These are phyloP conservation scores for Zopfochytrium polystomum DNA, from an alignment of 371 early-diverging fungal genomes.

Conservation along the genomic window DNA sequence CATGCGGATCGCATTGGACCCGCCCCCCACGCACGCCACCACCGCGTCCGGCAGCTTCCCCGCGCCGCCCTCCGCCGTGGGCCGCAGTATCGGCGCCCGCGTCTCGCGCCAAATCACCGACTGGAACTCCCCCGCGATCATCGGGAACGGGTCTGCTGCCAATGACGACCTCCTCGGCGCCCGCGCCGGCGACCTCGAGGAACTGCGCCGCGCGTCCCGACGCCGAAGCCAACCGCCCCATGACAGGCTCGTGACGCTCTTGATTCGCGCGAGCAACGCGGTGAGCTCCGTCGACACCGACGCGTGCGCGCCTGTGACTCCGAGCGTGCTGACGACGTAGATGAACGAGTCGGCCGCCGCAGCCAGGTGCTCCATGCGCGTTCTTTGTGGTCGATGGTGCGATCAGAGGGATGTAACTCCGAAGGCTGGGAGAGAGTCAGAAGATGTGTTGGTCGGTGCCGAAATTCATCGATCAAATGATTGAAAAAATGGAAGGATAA, in stretches of 20 bases:
- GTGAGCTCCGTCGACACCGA: conserved; percentile 70
- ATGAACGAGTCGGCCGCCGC: conserved; percentile 80
- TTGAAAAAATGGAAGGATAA: too few species aligned
- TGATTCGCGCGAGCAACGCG: conserved; percentile 69
- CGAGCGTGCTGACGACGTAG: too few species aligned
- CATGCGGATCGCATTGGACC: too few species aligned
- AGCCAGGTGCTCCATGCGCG: too few species aligned
- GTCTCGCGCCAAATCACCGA: conserved; percentile 83
- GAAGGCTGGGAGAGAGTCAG: too few species aligned
- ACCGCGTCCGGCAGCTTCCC: too few species aligned
- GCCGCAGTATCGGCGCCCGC: conserved; percentile 74
- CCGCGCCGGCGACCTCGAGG: conserved; percentile 68
- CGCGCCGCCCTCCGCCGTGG: too few species aligned
- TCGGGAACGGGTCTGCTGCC: conserved; percentile 95
- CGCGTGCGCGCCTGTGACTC: conserved; percentile 83
- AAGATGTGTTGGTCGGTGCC: too few species aligned
- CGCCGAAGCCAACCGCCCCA: conserved; percentile 97
- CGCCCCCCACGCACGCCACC: too few species aligned
- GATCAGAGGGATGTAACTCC: conserved; percentile 91
- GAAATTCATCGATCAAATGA: background rate
- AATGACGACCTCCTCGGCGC: conserved; percentile 92
- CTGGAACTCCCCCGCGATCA: conserved; percentile 95
- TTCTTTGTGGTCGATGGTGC: conserved; percentile 91
- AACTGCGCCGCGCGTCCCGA: conserved; percentile 87
- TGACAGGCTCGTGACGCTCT: conserved; percentile 67